Conservation (phyloP, 2,329 filamentous ascomycete species). For the Pestalotiopsis sp. region DNA sequence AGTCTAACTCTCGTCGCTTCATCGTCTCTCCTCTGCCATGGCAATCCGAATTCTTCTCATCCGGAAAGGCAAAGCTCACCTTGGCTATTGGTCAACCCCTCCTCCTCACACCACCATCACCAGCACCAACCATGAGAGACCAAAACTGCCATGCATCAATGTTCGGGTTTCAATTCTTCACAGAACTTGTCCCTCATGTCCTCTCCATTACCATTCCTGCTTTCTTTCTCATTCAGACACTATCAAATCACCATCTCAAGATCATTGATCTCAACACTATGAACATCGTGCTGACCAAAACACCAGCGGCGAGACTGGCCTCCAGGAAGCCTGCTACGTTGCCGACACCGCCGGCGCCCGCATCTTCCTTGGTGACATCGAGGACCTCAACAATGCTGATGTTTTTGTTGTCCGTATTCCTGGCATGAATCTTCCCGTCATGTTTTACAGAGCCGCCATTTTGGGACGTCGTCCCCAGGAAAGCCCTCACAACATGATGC, state of each 20-base stretch:
- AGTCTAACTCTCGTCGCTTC: neutral
- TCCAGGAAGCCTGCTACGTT: neutral
- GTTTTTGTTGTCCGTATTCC: neutral
- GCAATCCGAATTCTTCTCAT: neutral
- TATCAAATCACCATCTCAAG: neutral
- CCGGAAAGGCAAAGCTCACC: too few relatives aligned
- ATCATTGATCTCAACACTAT: neutral
- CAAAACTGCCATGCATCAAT: too few relatives aligned
- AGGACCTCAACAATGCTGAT: neutral
- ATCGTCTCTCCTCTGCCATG: neutral
- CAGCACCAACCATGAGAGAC: too few relatives aligned
- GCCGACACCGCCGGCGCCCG: neutral
- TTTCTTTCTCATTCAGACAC: neutral
- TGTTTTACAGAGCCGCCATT: neutral
- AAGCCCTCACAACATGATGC: neutral
- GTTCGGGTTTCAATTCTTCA: too few relatives aligned
- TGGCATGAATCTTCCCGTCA: neutral
- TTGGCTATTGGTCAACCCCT: too few relatives aligned
- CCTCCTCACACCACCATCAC: too few relatives aligned
- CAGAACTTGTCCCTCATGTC: neutral
- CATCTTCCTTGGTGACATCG: constrained; percentile 3
- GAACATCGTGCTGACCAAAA: neutral
- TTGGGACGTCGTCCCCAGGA: neutral
- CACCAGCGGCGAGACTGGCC: neutral
- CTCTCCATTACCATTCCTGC: neutral